Conservation (phyloP, 805 yeast species). For the Nakazawaea wickerhamii region DNA sequence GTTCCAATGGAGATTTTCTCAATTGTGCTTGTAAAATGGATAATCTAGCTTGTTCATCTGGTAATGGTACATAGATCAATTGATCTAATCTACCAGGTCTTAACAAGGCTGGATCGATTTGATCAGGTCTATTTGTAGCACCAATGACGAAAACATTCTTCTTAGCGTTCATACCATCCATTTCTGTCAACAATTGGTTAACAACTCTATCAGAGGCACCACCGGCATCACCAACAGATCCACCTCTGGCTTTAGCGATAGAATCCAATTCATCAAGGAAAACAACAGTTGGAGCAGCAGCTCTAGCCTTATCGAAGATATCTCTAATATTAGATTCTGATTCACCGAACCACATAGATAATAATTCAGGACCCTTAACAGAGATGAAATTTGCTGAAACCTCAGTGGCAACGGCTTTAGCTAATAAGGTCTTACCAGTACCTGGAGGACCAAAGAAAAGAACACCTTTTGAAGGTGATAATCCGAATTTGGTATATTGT, state of each 20-base stretch:
- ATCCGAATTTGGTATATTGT: conserved; percentile 95
- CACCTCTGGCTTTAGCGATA: conserved; percentile 96
- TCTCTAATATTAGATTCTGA: conserved; percentile 96
- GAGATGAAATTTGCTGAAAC: conserved; percentile 97
- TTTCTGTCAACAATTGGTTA: conserved; percentile 91
- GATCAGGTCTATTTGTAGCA: conserved; percentile 99
- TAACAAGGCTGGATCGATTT: conserved; percentile 95
- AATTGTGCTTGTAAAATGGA: conserved; percentile 93
- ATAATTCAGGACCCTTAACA: conserved; percentile 93
- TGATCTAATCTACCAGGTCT: conserved; percentile 99
- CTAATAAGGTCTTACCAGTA: conserved; percentile 98
- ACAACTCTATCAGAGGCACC: conserved; percentile 97
- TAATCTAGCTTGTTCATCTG: conserved; percentile 91
- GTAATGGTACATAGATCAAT: conserved; percentile 96
- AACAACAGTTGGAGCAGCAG: conserved; percentile 99
- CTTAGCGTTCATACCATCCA: conserved; percentile 99
- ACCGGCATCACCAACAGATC: conserved; percentile 86
- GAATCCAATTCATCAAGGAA: conserved; percentile 98
- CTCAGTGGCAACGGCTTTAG: conserved; percentile 99
- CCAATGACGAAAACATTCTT: conserved; percentile 98
- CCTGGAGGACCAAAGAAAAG: conserved; percentile 99
- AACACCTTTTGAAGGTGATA: conserved; percentile 97
- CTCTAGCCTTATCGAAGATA: conserved; percentile 96
- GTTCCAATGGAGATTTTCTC: conserved; percentile 97
- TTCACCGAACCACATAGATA: conserved; percentile 99